These are phyloP conservation scores for Corynespora cassiicola DNA, from an alignment of 2,329 filamentous ascomycete genomes.

Conservation along the genomic window DNA sequence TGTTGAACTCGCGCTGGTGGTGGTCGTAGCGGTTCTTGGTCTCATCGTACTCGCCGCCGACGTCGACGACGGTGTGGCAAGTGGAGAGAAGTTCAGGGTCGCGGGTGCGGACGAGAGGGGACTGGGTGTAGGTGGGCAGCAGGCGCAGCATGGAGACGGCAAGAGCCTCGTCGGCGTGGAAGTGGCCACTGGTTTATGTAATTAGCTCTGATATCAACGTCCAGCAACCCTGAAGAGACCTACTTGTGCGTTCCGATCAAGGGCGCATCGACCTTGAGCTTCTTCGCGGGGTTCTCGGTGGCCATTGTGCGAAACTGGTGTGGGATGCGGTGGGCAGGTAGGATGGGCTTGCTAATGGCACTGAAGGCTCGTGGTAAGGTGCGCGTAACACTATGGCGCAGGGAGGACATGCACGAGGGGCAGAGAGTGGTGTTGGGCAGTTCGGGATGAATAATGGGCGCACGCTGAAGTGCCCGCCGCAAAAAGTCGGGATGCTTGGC, in stretches of 20 bases:
- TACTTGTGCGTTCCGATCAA: slow-evolving; percentile 91
- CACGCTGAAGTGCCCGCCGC: no score
- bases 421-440: no score
- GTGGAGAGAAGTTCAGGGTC: slow-evolving; percentile 77
- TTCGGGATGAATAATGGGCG: no score
- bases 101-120: slow-evolving; percentile 82
- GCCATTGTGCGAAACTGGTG: slow-evolving; percentile 28
- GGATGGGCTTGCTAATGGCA: not conserved
- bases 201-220: no score
- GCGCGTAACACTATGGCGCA: no score
- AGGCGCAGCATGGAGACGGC: slow-evolving; percentile 94
- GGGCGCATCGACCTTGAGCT: slow-evolving; percentile 74
- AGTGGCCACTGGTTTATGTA: slow-evolving; percentile 73
- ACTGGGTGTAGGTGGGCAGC: slow-evolving; percentile 78
- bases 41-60: slow-evolving; percentile 92
- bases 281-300: slow-evolving; percentile 66
- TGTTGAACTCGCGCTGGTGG: slow-evolving; percentile 90
- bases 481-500: no score
- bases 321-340: slow-evolving; percentile 1
- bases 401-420: slow-evolving; percentile 28
- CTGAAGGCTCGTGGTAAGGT: slow-evolving; percentile 4
- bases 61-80: slow-evolving; percentile 96
- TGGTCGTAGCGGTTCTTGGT: slow-evolving; percentile 85
- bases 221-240: no score
- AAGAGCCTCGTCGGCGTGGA: slow-evolving; percentile 97